These are phyloP conservation scores for Pseudogymnoascus sp. DNA, from an alignment of 2,329 filamentous ascomycete genomes.

Conservation along the genomic window DNA sequence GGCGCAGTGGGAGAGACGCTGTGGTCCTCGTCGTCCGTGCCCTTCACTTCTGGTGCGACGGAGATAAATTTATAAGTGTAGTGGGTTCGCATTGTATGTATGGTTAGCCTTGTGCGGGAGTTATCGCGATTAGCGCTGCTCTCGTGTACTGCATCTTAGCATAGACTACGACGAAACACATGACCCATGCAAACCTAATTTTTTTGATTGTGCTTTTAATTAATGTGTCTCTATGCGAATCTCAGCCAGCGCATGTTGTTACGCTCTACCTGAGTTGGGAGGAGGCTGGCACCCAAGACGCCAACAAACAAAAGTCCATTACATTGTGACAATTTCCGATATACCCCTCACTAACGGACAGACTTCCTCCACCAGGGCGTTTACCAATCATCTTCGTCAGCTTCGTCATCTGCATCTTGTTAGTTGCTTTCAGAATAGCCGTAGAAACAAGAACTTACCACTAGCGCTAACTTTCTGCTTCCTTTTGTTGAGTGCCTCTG, in stretches of 20 bases:
- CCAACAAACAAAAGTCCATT: neutral
- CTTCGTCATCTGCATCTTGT: conserved; percentile 57
- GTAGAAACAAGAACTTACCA: conserved; percentile 54
- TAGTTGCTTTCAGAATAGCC: conserved; percentile 15
- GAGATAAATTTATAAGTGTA: neutral
- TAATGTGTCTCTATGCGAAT: conserved; percentile 6
- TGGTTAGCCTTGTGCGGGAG: conserved; percentile 2
- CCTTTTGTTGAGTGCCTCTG: conserved; percentile 67
- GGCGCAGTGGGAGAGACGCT: conserved; percentile 44
- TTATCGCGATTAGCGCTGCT: neutral
- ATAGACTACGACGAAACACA: conserved; percentile 8
- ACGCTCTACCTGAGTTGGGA: neutral
- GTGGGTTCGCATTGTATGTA: conserved; percentile 1
- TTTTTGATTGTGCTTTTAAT: conserved; percentile 7
- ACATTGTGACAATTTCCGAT: conserved; percentile 1
- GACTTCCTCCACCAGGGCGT: neutral
- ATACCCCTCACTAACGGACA: neutral
- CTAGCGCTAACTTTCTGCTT: conserved; percentile 93
- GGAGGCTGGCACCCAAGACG: neutral
- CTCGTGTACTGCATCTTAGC: conserved; percentile 7
- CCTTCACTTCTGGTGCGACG: conserved; percentile 11
- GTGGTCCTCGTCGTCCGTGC: conserved; percentile 20
- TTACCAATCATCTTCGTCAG: conserved; percentile 68
- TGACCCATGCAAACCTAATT: neutral
- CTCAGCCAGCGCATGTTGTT: neutral